Conservation (phyloP, 768 basidiomycete species). For the Boletus subcaerulescens region DNA sequence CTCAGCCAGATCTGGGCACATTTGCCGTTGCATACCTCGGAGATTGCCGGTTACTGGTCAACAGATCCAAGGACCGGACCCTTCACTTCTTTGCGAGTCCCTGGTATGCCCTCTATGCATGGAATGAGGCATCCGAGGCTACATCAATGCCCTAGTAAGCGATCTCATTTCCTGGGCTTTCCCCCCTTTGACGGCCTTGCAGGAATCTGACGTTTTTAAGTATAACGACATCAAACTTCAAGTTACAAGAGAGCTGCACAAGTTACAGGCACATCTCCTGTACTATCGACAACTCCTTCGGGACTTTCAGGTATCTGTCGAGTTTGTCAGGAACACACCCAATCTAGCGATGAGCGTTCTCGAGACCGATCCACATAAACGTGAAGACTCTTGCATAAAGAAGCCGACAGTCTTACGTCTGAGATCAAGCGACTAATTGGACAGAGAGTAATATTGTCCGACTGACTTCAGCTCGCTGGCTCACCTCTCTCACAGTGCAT, state of each 20-base stretch:
- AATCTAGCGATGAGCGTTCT: conserved; percentile 46
- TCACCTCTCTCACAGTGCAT: no score
- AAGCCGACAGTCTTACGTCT: conserved; percentile 45
- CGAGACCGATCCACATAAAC: conserved; percentile 3
- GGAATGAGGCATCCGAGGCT: conserved; percentile 62
- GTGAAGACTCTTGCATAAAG: conserved; percentile 38
- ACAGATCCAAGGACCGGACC: conserved; percentile 45
- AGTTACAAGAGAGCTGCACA: conserved; percentile 56
- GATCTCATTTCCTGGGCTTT: not conserved
- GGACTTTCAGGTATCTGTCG: conserved; percentile 50
- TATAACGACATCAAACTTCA: conserved; percentile 37
- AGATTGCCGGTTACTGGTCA: conserved; percentile 34
- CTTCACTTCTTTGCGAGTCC: conserved; percentile 51
- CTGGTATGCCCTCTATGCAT: conserved; percentile 60
- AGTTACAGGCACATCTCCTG: conserved; percentile 55
- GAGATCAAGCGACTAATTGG: conserved; percentile 48
- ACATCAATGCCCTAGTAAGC: conserved; percentile 46
- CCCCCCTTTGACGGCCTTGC: not conserved
- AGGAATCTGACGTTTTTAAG: conserved; percentile 48
- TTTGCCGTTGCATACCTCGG: no score
- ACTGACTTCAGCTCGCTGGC: conserved; percentile 31
- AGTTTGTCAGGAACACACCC: conserved; percentile 44
- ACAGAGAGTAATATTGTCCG: conserved; percentile 29
- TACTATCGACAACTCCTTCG: conserved; percentile 53
- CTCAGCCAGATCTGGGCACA: no score